Evolutionary conservation across 2,329 filamentous ascomycete genomes (phyloP), one percentile per base, ranked within the genome.

Genomic region (Colletotrichum sp.): DNA sequence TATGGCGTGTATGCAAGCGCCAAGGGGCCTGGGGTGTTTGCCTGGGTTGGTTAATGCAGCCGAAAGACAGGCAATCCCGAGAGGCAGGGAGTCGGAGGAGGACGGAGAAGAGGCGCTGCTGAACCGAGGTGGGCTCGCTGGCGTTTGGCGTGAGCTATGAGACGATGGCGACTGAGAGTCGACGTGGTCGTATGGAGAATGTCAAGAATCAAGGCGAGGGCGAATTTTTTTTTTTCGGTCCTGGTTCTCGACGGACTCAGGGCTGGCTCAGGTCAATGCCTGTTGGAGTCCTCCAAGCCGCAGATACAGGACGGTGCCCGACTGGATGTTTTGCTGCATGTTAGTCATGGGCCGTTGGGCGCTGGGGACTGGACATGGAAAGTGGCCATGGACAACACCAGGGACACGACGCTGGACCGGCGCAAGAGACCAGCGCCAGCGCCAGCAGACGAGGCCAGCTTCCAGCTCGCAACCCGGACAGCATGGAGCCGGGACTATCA

Each of bases 221-320:
- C 36, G 36, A 38, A 38, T 52, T 43, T 32, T 63, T 63, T 48
- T 48, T 34, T 36, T 32, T 15, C 18, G n/a, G n/a, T 5, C 21
- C 67, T 32, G 58, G 63, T 38, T 64, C 38, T 43, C 21, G 57
- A 55, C 58, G 61, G 66, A 58, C 60, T 28, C 34, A 21, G n/a
- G 43, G 24, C 67, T 26, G 32, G 38, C 24, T 57, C 52, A 66
- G 72, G 68, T 43, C 68, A 69, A 71, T 66, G 72, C 68, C 30
- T 67, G 69, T 72, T 67, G 72, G 72, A 67, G 72, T 72, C 72
- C 72, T 75, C 72, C 70, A 26, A 28, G 21, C 70, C 34, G 65
- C 70, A 60, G 61, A 61, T 55, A 24, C 36, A 26, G 34, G n/a
- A 43, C 48, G 28, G 34, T 24, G 72, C 28, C 60, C 18, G 57